Base-by-base conservation (phyloP, 1,284 basidiomycete species). In the Ustilago crameri region DNA sequence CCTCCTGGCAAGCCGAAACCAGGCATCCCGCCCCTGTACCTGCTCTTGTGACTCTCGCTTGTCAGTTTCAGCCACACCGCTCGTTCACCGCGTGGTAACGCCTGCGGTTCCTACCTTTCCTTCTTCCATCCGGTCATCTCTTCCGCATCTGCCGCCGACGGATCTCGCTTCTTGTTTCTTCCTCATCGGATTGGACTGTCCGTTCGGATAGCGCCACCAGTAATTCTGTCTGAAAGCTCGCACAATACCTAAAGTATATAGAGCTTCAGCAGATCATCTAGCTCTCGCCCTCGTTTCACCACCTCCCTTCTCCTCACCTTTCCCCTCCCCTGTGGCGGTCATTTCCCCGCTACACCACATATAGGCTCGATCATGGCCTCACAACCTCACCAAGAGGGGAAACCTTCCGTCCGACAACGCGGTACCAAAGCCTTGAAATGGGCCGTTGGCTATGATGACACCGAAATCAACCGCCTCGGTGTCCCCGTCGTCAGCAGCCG, bases 401-500 rank as follows among this genome's bases (percentile, higher is more conserved):
- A 57, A 37, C 53, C 58, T 27, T 50, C 64, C 2, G 26, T 67
- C 24, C 53, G 42, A 23, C 50, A 52, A 37, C 32, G 64, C 14
- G 58, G 58, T 41, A 14, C 60, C 55, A 46, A 67, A 20, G 69
- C 57, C 32, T 26, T 72, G 49, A 66, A 74, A 46, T 70, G 62
- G 54, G 32, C 74, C 23, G 65, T 82, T 46, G 59, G 69, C 23
- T 82, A 82, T 59, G 55, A 82, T 46, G 72, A 78, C 51, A 77
- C 54, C 46, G 78, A 80, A 64, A 77, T 79, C 37, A 74, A 80
- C 51, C 76, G 79, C 23, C 66, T 78, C 20, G 81, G 81, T 47
- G 73, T 82, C 5, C 81, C 80, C 22, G 74, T 79, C 56, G 81
- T 82, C 54, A 75, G 74, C 63, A 75, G 70, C 27, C 49, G 53